Evolutionary conservation across 495 filamentous ascomycete genomes (phyloP), one percentile per base, ranked within the genome.

Genomic region (Cladorrhinum samala): DNA sequence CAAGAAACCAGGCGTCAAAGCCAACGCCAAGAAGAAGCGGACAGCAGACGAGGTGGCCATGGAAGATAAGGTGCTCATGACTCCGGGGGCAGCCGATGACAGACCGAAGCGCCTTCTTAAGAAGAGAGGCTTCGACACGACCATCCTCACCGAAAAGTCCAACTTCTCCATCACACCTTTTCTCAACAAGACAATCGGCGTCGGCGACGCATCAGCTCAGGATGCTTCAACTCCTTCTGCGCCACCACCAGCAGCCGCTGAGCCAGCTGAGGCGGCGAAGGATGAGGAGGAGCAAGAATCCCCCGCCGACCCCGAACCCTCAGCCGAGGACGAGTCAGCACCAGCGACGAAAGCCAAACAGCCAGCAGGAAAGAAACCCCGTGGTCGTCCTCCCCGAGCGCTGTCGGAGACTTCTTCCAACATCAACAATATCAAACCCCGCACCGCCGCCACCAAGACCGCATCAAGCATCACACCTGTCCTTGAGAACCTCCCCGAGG

Each of bases 141-240:
- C 80, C 0, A 60, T 84, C 37, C 70, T 83, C 30, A 89, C 87
- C 20, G 89, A 94, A 57, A 95, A 95, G 66, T 95, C 90, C 1
- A 82, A 77, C 17, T 96, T 96, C 64, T 93, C 89, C 9, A 91
- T 96, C 56, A 96, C 91, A 1, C 91, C 91, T 0, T 94, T 91
- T 68, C 71, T 96, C 24, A 94, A 92, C 71, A 84, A 87, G 48
- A 88, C 85, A 74, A 59, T 69, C 70, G 49, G 40, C 23, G 40
- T 46, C 18, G 52, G 60, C 16, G 52, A 62, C 25, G 46, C 56
- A 14, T 55, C 55, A 4, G 52, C 53, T 37, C 38, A 55, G 6
- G 43, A 49, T 16, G 16, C 23, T 30, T 51, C 57, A 1, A 42
- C 42, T 8, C 53, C 27, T 57, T 53, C 42, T 45, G 41, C 16